Base-by-base conservation (phyloP, 139 green algal species). In the Chlorella sp. region DNA sequence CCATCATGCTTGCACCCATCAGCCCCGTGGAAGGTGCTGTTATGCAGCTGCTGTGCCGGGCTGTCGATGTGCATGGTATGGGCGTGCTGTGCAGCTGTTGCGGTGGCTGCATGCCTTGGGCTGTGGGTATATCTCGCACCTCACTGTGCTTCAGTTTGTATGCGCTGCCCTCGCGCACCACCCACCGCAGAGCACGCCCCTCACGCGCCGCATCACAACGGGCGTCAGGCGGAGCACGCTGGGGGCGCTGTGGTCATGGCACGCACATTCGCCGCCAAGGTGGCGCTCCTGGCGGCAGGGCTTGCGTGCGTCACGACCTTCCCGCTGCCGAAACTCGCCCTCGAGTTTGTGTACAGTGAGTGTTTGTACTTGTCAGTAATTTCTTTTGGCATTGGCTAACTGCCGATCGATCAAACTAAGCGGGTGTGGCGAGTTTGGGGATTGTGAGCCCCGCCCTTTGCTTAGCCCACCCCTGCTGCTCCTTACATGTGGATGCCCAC, bases 1-100 rank as follows among this genome's bases (percentile, higher is more conserved):
- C 84, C 0, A 30, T 90, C 16, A 51, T 83, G 54, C 38, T 86
- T 26, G 69, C 84, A 8, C 88, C 88, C 36, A 83, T 92, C 62
- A 90, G 75, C 3, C 86, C 83, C 0, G 54, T 74, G 24, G 54
- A 44, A 44, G 34, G 14, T 73, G 9, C 24, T 68, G 60, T n/a
- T n/a, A n/a, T n/a, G n/a, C n/a, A n/a, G n/a, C n/a, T n/a, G n/a
- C n/a, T n/a, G n/a, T n/a, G n/a, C n/a, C n/a, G n/a, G n/a, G n/a
- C n/a, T n/a, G n/a, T n/a, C n/a, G n/a, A n/a, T n/a, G n/a, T n/a
- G n/a, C n/a, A n/a, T n/a, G n/a, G n/a, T n/a, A n/a, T n/a, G n/a
- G n/a, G n/a, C n/a, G n/a, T n/a, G n/a, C n/a, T n/a, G n/a, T 28
- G 28, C 30, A 13, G 64, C 30, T 38, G 64, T 28, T 20, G 24